These are phyloP conservation scores for Aspergillus diversus DNA, from an alignment of 495 filamentous ascomycete species.

Conservation along the genomic window DNA sequence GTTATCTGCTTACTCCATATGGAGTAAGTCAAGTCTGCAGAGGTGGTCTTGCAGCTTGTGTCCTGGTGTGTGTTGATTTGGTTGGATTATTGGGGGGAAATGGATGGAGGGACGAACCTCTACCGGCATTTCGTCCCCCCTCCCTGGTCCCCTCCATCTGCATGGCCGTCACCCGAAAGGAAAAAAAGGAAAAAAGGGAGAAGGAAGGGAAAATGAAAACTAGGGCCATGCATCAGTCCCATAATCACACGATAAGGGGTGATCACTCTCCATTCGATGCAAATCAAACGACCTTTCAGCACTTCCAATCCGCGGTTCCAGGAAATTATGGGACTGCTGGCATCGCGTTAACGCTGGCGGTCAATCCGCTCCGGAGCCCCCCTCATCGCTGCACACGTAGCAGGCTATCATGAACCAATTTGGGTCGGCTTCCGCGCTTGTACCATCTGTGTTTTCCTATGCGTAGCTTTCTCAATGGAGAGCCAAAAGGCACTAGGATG, in stretches of 20 bases:
- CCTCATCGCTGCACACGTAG: constrained; percentile 45
- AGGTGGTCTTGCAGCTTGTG: constrained; percentile 15
- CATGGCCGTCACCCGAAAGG: background rate
- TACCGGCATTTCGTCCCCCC: background rate
- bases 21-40: constrained; percentile 6
- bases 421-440: constrained; percentile 31
- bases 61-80: constrained; percentile 1
- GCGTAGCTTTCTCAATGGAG: constrained; percentile 14
- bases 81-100: background rate
- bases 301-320: background rate
- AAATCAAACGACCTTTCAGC: constrained; percentile 10
- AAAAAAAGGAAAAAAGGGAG: background rate
- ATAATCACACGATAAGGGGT: constrained; percentile 22
- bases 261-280: constrained; percentile 6
- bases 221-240: background rate
- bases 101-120: constrained; percentile 4
- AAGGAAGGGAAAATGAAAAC: background rate
- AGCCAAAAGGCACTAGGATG: background rate
- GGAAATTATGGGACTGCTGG: constrained; percentile 10
- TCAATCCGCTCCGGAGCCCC: constrained; percentile 26
- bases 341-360: constrained; percentile 27
- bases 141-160: background rate
- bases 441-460: constrained; percentile 14
- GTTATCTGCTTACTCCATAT: constrained; percentile 11
- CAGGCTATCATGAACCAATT: constrained; percentile 28